Conservation (phyloP, 176 grass and related monocot species). For the Zizania latifolia region DNA sequence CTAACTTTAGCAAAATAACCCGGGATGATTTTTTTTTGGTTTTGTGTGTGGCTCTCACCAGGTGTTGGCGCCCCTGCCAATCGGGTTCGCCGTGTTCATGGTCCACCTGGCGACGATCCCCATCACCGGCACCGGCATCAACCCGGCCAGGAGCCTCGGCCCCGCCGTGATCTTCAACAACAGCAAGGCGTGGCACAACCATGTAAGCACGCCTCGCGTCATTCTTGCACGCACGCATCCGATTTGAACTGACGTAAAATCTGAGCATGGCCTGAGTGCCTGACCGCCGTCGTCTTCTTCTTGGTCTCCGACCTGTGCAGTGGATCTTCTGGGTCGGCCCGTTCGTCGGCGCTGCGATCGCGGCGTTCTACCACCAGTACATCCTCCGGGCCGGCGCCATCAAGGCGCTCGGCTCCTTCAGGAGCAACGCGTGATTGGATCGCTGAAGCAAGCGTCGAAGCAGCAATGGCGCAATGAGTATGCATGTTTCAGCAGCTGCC, state of each 20-base stretch:
- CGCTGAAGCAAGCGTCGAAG: not conserved
- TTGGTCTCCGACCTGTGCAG: conserved; percentile 14
- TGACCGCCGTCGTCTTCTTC: accelerated
- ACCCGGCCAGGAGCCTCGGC: conserved; percentile 75
- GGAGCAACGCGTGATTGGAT: conserved; percentile 47
- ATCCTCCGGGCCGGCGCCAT: conserved; percentile 57
- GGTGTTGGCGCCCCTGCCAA: conserved; percentile 82
- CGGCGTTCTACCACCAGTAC: conserved; percentile 61
- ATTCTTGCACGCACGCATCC: too few species aligned
- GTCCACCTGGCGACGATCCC: conserved; percentile 89
- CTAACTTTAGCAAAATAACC: too few species aligned
- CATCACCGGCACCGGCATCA: conserved; percentile 86
- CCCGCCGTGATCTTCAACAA: conserved; percentile 71
- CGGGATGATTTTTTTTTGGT: not conserved
- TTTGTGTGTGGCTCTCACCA: not conserved
- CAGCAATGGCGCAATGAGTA: too few species aligned
- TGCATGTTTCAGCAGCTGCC: conserved; percentile 29
- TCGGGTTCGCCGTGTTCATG: conserved; percentile 91
- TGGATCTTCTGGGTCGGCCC: conserved; percentile 75
- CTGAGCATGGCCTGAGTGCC: not conserved
- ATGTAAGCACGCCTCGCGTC: too few species aligned
- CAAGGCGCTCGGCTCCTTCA: conserved; percentile 65
- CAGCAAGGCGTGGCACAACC: conserved; percentile 67
- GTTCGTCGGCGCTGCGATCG: conserved; percentile 32
- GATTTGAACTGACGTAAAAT: too few species aligned